Percentiles rank a stretch among this genome's conserved stretches.
Conservation (phyloP, 208 protist species). For the Trypanosoma grayi region DNA sequence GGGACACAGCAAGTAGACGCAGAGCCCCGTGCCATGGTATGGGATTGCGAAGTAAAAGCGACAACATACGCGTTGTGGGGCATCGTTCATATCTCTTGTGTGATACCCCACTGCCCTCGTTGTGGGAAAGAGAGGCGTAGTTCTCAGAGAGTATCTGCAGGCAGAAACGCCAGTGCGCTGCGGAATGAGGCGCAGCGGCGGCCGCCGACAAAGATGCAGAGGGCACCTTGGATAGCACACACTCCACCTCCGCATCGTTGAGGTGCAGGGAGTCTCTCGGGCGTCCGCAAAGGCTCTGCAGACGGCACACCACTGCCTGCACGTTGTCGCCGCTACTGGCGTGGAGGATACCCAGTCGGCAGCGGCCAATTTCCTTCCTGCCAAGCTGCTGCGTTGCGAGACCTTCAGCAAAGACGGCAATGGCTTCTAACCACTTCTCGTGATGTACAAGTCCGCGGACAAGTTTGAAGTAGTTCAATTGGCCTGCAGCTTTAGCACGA, state of each 20-base stretch:
- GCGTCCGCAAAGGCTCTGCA: constrained; percentile 22
- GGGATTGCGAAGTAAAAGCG: constrained; percentile 39
- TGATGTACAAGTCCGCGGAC: constrained; percentile 51
- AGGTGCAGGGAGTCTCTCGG: constrained; percentile 16
- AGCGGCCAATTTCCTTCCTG: constrained; percentile 35
- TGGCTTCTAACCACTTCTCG: constrained; percentile 33
- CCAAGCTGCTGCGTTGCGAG: constrained; percentile 24
- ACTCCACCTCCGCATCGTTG: constrained; percentile 53
- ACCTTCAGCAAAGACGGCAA: constrained; percentile 35
- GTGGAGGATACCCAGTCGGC: constrained; percentile 40
- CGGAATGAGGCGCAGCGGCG: not conserved
- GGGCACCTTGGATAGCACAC: constrained; percentile 47
- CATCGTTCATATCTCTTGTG: not conserved
- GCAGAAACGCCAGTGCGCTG: constrained; percentile 38
- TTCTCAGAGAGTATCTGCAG: constrained; percentile 37
- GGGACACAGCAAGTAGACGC: constrained; percentile 15
- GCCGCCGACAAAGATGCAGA: not conserved
- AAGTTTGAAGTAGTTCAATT: constrained; percentile 51
- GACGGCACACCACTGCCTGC: constrained; percentile 15
- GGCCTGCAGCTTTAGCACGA: constrained; percentile 20
- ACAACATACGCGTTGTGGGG: constrained; percentile 35
- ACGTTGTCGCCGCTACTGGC: constrained; percentile 26
- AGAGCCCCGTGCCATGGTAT: constrained; percentile 44
- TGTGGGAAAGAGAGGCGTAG: constrained; percentile 19
- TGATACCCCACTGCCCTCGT: not conserved